Percentiles rank a stretch among this genome's conserved stretches.
These are phyloP conservation scores for Aspergillus versicolor DNA, from an alignment of 2,329 filamentous ascomycete species.

Conservation along the genomic window DNA sequence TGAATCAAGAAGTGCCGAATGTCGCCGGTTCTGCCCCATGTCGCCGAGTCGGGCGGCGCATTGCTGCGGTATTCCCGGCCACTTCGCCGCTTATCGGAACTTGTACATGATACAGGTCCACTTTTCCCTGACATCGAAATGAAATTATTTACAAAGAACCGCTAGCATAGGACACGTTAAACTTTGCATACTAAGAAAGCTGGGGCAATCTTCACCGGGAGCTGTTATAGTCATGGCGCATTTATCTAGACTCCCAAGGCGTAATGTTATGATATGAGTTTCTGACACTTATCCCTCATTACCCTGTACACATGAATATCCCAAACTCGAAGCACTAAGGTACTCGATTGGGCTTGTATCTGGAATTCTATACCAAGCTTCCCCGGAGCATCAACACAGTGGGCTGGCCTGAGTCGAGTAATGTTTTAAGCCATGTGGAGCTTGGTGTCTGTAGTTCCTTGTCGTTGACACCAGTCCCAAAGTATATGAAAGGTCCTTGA, in stretches of 20 bases:
- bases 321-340: not conserved
- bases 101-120: slow-evolving; percentile 15
- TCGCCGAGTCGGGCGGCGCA: slow-evolving; percentile 22
- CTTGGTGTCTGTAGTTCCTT: not conserved
- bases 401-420: not conserved
- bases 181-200: not conserved
- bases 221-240: not conserved
- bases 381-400: not conserved
- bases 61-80: slow-evolving; percentile 26
- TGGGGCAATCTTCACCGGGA: slow-evolving; percentile 1
- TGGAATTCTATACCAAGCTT: not conserved
- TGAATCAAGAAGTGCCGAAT: slow-evolving; percentile 29
- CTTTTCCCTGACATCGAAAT: slow-evolving; percentile 15
- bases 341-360: not conserved
- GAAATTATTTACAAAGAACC: slow-evolving; percentile 31
- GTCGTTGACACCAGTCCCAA: not conserved
- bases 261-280: not conserved
- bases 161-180: slow-evolving; percentile 3
- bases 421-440: not conserved
- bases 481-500: not conserved
- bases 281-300: not conserved
- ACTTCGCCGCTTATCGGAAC: slow-evolving; percentile 31
- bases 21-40: slow-evolving; percentile 21
- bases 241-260: not conserved
- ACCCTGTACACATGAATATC: not conserved